These are phyloP conservation scores for Apiotrichum gamsii DNA, from an alignment of 1,284 basidiomycete species.

Conservation along the genomic window DNA sequence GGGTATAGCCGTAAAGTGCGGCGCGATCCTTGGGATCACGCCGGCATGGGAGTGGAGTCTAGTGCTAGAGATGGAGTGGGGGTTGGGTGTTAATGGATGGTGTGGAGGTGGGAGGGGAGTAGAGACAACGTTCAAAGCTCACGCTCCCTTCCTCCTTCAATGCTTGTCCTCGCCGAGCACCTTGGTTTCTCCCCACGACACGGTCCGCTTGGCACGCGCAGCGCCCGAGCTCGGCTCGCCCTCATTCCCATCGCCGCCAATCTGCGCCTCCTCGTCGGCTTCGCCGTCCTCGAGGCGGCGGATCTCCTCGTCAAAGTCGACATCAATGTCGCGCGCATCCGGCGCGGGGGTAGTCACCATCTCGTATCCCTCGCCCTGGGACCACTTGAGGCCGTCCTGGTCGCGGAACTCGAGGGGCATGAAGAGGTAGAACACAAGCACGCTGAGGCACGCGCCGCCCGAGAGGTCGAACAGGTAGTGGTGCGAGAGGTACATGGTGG, in stretches of 20 bases:
- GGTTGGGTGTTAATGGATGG: no score
- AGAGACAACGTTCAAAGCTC: no score
- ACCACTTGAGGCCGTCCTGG: conserved; percentile 52
- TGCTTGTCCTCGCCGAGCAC: conserved; percentile 30
- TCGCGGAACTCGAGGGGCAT: conserved; percentile 72
- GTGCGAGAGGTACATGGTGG: conserved; percentile 96
- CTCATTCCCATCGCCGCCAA: conserved; percentile 5
- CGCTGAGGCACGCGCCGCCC: conserved; percentile 83
- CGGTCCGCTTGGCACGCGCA: conserved; percentile 24
- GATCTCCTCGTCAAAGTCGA: conserved; percentile 47
- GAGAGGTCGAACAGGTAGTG: conserved; percentile 98
- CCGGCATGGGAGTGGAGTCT: no score
- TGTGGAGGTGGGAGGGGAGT: no score
- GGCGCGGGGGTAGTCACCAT: conserved; percentile 20
- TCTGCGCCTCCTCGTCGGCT: conserved; percentile 24
- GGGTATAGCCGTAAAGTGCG: no score
- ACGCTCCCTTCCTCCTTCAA: no score
- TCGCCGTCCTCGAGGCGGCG: conserved; percentile 29
- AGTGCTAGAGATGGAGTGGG: no score
- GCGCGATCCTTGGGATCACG: no score
- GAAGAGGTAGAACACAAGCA: conserved; percentile 79
- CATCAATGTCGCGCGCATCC: conserved; percentile 10
- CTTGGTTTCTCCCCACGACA: conserved; percentile 43
- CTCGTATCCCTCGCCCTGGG: conserved; percentile 29
- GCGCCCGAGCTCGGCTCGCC: conserved; percentile 7